Evolutionary conservation across 2,329 filamentous ascomycete genomes (phyloP).

Genomic region (Colletotrichum sp.): DNA sequence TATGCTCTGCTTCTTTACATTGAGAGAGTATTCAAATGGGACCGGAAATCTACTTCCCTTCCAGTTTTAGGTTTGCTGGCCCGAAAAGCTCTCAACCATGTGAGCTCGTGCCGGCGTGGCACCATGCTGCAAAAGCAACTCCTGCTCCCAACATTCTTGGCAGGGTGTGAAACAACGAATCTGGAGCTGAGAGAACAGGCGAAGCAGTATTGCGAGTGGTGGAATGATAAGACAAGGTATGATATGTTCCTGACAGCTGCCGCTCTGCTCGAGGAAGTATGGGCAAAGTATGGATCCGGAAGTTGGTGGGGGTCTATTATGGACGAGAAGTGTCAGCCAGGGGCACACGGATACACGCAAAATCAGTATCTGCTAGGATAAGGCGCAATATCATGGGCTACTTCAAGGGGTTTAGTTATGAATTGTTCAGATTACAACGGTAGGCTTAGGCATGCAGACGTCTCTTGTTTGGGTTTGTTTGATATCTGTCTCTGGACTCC

Average conservation of each 20-base stretch:
- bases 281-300: neutral
- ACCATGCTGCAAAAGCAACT: constrained; percentile 38
- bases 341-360: neutral
- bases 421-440: neutral
- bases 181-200: constrained; percentile 26
- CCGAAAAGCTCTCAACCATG: constrained; percentile 33
- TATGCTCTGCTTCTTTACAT: constrained; percentile 36
- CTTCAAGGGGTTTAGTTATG: neutral
- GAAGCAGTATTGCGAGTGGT: constrained; percentile 33
- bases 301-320: neutral
- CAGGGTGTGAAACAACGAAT: constrained; percentile 32
- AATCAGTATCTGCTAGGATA: neutral
- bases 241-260: constrained; percentile 31
- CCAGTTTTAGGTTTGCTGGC: constrained; percentile 26
- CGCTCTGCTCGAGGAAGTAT: constrained; percentile 24
- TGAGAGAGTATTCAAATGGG: constrained; percentile 31
- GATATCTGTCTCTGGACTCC: neutral
- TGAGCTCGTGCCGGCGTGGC: constrained; percentile 30
- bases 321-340: neutral
- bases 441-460: neutral
- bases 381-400: neutral
- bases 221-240: constrained; percentile 33
- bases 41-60: neutral
- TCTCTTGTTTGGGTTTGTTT: neutral
- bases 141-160: constrained; percentile 39